Conservation (phyloP, 108 stramenopile genomes). For the Nitzschia sp. region DNA sequence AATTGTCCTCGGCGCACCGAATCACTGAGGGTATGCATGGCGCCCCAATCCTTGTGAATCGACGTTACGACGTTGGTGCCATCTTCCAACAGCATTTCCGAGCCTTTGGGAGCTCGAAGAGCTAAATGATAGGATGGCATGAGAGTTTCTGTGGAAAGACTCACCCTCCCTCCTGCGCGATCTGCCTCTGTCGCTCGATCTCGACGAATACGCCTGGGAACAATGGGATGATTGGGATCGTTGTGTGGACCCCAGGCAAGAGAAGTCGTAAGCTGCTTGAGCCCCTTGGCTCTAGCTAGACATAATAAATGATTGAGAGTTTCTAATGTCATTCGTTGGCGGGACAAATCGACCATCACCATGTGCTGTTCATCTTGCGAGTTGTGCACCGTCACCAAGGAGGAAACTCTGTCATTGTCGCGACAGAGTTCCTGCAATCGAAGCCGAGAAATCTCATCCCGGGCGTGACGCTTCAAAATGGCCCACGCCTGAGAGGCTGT, state of each 20-base stretch:
- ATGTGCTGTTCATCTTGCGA: slow-evolving; percentile 26
- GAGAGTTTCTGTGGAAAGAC: not conserved
- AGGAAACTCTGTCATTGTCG: slow-evolving; percentile 63
- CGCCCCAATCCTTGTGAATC: slow-evolving; percentile 72
- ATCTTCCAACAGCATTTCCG: slow-evolving; percentile 46
- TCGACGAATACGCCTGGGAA: slow-evolving; percentile 20
- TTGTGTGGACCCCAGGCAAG: slow-evolving; percentile 73
- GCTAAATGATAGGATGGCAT: slow-evolving; percentile 74
- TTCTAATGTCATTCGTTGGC: slow-evolving; percentile 81
- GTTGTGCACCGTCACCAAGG: slow-evolving; percentile 64
- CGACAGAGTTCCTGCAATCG: slow-evolving; percentile 67
- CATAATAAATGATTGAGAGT: slow-evolving; percentile 72
- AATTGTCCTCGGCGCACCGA: slow-evolving; percentile 57
- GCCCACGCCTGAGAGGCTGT: slow-evolving; percentile 71
- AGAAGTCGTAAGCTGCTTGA: slow-evolving; percentile 53
- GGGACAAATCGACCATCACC: slow-evolving; percentile 68
- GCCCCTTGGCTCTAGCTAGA: slow-evolving; percentile 40
- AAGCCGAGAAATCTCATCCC: slow-evolving; percentile 59
- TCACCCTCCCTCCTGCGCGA: not conserved
- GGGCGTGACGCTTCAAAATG: slow-evolving; percentile 67
- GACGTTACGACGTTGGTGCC: slow-evolving; percentile 58
- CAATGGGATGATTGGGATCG: slow-evolving; percentile 42
- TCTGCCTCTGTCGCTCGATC: not conserved
- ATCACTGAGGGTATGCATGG: slow-evolving; percentile 55
- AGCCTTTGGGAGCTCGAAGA: slow-evolving; percentile 63